A percentile compares a stretch with the other conserved stretches of the same genome.
phyloP scores from a whole-genome alignment of 306 rosid genomes.

The Quercus bicolor region DNA sequence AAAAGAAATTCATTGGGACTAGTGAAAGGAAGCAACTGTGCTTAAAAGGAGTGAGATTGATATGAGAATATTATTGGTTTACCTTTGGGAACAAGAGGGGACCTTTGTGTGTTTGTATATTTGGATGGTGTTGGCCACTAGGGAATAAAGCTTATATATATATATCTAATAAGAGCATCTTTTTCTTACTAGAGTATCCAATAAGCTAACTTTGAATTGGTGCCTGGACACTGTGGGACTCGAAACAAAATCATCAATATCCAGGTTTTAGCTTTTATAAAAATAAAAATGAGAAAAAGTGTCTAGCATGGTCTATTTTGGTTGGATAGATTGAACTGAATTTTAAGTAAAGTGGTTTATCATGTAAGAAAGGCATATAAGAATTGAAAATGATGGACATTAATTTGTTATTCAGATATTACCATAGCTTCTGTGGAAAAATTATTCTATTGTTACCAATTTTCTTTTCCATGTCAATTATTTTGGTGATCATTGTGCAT shows the following conservation, averaged over 20 bases:
- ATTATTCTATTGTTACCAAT: conserved; percentile 7
- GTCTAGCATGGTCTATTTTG: conserved; percentile 32
- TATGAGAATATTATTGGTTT: conserved; percentile 45
- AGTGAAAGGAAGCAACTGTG: conserved; percentile 46
- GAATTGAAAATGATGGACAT: neutral
- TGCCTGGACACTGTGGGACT: conserved; percentile 45
- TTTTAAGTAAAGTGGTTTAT: conserved; percentile 16
- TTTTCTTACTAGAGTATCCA: conserved; percentile 54
- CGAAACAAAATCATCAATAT: conserved; percentile 30
- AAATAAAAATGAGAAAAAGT: conserved; percentile 30
- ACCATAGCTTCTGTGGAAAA: neutral
- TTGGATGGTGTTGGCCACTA: conserved; percentile 70
- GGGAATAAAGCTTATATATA: conserved; percentile 45
- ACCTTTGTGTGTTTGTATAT: conserved; percentile 48
- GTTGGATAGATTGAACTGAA: conserved; percentile 31
- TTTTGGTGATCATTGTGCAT: conserved; percentile 23
- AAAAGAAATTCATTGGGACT: conserved; percentile 78
- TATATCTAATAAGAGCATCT: conserved; percentile 25
- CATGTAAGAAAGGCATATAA: neutral
- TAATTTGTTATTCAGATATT: neutral
- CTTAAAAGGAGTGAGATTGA: conserved; percentile 30
- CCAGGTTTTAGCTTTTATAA: conserved; percentile 4
- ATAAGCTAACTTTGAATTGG: conserved; percentile 38
- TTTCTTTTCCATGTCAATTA: conserved; percentile 3
- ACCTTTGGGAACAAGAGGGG: conserved; percentile 54